These are phyloP conservation scores for Ogataea ramenticola DNA, from an alignment of 805 yeast genomes.

Conservation along the genomic window DNA sequence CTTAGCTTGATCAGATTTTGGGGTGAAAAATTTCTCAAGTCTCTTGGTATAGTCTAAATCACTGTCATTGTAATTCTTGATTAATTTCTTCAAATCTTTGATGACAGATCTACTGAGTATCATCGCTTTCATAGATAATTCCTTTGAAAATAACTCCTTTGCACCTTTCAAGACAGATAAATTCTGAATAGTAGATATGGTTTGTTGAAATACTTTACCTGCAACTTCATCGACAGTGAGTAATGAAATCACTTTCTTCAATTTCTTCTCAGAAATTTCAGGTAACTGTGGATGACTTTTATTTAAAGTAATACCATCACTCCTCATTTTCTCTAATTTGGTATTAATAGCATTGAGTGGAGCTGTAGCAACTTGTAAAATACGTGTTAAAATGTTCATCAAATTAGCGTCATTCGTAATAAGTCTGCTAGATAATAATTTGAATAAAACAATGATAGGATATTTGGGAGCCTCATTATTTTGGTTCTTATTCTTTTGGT, in stretches of 20 bases:
- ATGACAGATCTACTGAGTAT: conserved; percentile 48
- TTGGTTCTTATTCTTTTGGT: conserved; percentile 30
- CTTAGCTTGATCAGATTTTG: conserved; percentile 84
- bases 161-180: conserved; percentile 56
- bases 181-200: conserved; percentile 74
- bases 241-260: conserved; percentile 57
- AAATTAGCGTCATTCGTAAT: conserved; percentile 66
- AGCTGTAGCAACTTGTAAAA: conserved; percentile 69
- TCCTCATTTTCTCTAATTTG: not conserved
- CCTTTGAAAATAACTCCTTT: conserved; percentile 56
- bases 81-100: conserved; percentile 45
- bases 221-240: conserved; percentile 79
- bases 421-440: conserved; percentile 53
- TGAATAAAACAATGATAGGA: conserved; percentile 67
- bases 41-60: no score
- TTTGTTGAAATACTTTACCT: conserved; percentile 76
- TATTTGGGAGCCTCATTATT: conserved; percentile 51
- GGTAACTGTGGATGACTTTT: conserved; percentile 37
- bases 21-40: conserved; percentile 61
- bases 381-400: conserved; percentile 69
- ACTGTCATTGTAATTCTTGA: no score
- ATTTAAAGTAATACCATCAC: not conserved
- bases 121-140: conserved; percentile 59
- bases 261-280: conserved; percentile 51
- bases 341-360: conserved; percentile 51